phyloP scores from a whole-genome alignment of 2,329 filamentous ascomycete species.

The Aspergillus alliaceus region DNA sequence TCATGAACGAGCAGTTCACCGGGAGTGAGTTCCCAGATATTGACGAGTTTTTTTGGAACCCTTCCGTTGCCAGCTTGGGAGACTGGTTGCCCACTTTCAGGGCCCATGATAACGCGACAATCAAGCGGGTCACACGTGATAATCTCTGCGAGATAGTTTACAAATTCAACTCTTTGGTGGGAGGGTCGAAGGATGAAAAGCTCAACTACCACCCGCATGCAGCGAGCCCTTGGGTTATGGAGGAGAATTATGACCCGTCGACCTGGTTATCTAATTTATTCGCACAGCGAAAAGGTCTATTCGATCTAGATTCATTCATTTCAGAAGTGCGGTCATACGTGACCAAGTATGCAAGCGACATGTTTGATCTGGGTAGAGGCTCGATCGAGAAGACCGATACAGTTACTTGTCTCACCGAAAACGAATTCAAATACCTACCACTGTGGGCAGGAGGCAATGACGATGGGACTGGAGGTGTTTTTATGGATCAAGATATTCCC shows the following conservation, averaged over 20 bases:
- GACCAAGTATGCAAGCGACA: constrained; percentile 9
- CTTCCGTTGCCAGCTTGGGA: constrained; percentile 12
- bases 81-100: constrained; percentile 6
- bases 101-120: constrained; percentile 8
- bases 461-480: constrained; percentile 53
- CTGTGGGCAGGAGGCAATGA: constrained; percentile 64
- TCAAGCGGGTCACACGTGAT: background rate
- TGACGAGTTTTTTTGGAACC: background rate
- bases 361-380: constrained; percentile 16
- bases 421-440: constrained; percentile 64
- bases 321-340: constrained; percentile 19
- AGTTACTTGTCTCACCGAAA: constrained; percentile 54
- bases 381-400: constrained; percentile 33
- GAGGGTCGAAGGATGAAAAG: background rate
- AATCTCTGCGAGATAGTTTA: background rate
- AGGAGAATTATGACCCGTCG: background rate
- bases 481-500: constrained; percentile 38
- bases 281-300: background rate
- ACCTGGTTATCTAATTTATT: background rate
- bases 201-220: too few relatives aligned
- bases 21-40: background rate
- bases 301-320: constrained; percentile 21
- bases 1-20: constrained; percentile 3
- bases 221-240: background rate
- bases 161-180: background rate